phyloP scores from a whole-genome alignment of 2,329 filamentous ascomycete species.

The Trichophyton benhamiae region DNA sequence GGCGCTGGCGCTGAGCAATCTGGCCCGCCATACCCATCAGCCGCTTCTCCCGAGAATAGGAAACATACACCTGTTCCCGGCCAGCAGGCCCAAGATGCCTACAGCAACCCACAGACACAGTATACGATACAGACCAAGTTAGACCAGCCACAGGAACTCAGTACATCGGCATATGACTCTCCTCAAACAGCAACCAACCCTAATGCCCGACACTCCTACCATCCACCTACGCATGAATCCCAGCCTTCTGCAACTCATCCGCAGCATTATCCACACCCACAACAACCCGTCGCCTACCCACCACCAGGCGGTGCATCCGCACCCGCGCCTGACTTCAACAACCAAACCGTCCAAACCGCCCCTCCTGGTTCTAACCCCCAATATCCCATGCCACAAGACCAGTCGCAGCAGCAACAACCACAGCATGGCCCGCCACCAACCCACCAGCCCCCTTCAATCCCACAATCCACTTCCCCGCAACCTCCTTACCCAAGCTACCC shows the following conservation, averaged over 20 bases:
- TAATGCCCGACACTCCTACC: slow-evolving; percentile 25
- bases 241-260: slow-evolving; percentile 21
- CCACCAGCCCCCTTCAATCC: slow-evolving; percentile 26
- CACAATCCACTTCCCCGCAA: slow-evolving; percentile 21
- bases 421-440: slow-evolving; percentile 23
- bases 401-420: slow-evolving; percentile 20
- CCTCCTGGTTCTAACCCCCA: slow-evolving; percentile 13
- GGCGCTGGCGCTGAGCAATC: slow-evolving; percentile 48
- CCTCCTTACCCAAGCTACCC: slow-evolving; percentile 25
- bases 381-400: slow-evolving; percentile 13
- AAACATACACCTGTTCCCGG: slow-evolving; percentile 24
- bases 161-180: slow-evolving; percentile 65
- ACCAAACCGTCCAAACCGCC: slow-evolving; percentile 9
- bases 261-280: slow-evolving; percentile 23
- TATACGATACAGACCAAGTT: slow-evolving; percentile 57
- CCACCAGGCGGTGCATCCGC: slow-evolving; percentile 19
- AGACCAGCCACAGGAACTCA: slow-evolving; percentile 62
- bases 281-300: slow-evolving; percentile 29
- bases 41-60: slow-evolving; percentile 31
- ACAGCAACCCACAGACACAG: slow-evolving; percentile 26
- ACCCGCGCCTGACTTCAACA: background rate
- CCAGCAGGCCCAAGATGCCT: slow-evolving; percentile 39
- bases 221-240: slow-evolving; percentile 16
- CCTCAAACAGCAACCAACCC: slow-evolving; percentile 41
- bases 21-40: slow-evolving; percentile 28